A percentile compares a stretch with the other conserved stretches of the same genome.
Evolutionary conservation across 139 green algal species (phyloP).

Genomic region (Picochlorum sp.): DNA sequence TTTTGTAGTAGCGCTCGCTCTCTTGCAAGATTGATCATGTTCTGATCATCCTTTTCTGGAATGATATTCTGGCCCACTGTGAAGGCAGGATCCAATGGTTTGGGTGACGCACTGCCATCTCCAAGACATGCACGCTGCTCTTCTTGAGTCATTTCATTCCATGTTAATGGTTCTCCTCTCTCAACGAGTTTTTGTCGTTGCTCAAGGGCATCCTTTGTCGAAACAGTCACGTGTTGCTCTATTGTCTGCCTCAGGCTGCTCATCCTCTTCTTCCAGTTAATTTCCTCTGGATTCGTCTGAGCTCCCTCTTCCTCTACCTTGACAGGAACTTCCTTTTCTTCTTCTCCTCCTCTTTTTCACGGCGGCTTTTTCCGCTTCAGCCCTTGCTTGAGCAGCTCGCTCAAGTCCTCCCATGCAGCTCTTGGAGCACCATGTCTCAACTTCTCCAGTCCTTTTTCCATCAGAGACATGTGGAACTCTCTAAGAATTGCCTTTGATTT

Average conservation of each 20-base stretch:
- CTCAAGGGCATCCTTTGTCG: constrained; percentile 3
- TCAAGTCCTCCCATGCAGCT: constrained; percentile 18
- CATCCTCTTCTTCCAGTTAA: constrained; percentile 14
- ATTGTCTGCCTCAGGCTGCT: constrained; percentile 8
- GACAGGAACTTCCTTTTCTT: constrained; percentile 5
- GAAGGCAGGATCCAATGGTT: constrained; percentile 35
- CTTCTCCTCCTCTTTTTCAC: constrained; percentile 2
- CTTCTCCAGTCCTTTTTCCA: constrained; percentile 22
- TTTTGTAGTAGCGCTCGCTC: constrained; percentile 40
- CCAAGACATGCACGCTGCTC: constrained; percentile 13
- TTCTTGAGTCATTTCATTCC: constrained; percentile 21
- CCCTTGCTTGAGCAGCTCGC: neutral
- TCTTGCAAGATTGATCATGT: constrained; percentile 49
- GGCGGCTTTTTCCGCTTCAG: constrained; percentile 7
- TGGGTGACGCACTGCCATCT: constrained; percentile 32
- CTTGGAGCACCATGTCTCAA: constrained; percentile 12
- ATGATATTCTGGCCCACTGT: constrained; percentile 53
- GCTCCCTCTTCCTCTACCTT: constrained; percentile 1
- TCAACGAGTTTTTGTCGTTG: neutral
- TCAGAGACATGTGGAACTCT: constrained; percentile 43
- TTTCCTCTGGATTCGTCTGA: constrained; percentile 14
- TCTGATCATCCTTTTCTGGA: constrained; percentile 62
- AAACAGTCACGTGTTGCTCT: neutral
- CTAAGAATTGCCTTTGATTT: constrained; percentile 50
- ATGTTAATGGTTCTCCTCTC: constrained; percentile 23